phyloP scores from a whole-genome alignment of 139 green algal genomes.

The Dunaliella primolecta region DNA sequence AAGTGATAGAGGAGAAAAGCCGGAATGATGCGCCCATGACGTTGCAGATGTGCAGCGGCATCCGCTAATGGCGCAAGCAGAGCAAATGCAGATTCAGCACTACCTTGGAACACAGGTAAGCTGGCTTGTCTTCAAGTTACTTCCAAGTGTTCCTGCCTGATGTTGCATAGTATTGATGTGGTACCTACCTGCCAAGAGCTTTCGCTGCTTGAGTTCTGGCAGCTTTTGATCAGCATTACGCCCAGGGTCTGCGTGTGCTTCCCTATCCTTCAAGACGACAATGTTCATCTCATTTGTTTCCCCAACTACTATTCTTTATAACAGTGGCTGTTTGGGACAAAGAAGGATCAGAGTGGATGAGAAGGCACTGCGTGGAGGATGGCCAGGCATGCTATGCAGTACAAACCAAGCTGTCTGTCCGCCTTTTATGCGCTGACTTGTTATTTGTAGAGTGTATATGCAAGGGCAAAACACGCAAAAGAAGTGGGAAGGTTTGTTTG shows the following conservation, averaged over 20 bases:
- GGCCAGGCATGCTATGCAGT: too few relatives aligned
- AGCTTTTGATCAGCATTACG: background rate
- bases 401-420: too few relatives aligned
- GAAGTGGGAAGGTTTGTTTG: too few relatives aligned
- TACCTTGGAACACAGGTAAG: constrained; percentile 6
- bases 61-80: constrained; percentile 8
- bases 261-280: too few relatives aligned
- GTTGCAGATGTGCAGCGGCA: constrained; percentile 13
- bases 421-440: too few relatives aligned
- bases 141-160: background rate
- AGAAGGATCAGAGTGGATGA: background rate
- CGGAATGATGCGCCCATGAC: too few relatives aligned
- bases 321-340: background rate
- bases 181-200: too few relatives aligned
- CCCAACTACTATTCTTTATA: background rate
- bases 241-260: background rate
- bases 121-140: background rate
- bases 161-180: background rate
- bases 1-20: too few relatives aligned
- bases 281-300: too few relatives aligned
- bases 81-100: constrained; percentile 18
- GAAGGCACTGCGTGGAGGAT: too few relatives aligned
- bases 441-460: too few relatives aligned
- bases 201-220: background rate
- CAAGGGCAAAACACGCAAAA: too few relatives aligned